Percentiles rank a stretch among this genome's conserved stretches.
Conservation (phyloP, 495 filamentous ascomycete species). For the Neurospora tetraspora region DNA sequence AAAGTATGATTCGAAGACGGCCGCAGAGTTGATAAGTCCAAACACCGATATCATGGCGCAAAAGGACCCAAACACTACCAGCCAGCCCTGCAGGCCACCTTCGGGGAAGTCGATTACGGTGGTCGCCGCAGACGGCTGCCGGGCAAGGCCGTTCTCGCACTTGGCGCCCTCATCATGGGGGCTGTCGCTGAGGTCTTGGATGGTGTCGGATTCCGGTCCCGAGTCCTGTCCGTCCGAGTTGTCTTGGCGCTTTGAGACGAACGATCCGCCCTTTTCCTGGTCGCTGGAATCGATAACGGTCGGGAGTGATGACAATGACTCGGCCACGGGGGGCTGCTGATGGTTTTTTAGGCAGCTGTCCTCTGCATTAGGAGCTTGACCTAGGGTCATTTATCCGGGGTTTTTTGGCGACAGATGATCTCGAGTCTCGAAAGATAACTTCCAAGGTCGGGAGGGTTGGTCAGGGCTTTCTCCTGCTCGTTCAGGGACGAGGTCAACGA, state of each 20-base stretch:
- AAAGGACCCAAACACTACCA: constrained; percentile 51
- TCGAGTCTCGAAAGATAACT: not conserved
- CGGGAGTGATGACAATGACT: constrained; percentile 1
- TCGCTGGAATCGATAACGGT: constrained; percentile 2
- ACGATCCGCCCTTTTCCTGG: not conserved
- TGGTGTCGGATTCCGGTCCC: not conserved
- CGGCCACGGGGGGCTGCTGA: constrained; percentile 7
- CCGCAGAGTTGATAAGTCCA: constrained; percentile 54
- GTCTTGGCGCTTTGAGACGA: not conserved
- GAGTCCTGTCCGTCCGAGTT: not conserved
- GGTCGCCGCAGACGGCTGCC: constrained; percentile 10
- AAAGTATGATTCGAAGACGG: constrained; percentile 55
- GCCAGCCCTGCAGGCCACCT: constrained; percentile 50
- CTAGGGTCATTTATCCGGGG: constrained; percentile 16
- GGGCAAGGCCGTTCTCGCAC: not conserved
- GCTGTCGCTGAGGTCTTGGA: not conserved
- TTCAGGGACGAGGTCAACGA: not conserved
- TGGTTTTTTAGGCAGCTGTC: constrained; percentile 35
- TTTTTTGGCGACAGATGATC: not conserved
- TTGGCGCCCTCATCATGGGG: not conserved
- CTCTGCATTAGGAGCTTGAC: constrained; percentile 23
- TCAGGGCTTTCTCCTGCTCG: not conserved
- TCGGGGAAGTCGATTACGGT: constrained; percentile 42
- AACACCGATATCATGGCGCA: constrained; percentile 53
- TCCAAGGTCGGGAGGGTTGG: not conserved